Evolutionary conservation across 2,329 filamentous ascomycete genomes (phyloP), one percentile per base, ranked within the genome.

Genomic region (Ceratocystis colombiana): DNA sequence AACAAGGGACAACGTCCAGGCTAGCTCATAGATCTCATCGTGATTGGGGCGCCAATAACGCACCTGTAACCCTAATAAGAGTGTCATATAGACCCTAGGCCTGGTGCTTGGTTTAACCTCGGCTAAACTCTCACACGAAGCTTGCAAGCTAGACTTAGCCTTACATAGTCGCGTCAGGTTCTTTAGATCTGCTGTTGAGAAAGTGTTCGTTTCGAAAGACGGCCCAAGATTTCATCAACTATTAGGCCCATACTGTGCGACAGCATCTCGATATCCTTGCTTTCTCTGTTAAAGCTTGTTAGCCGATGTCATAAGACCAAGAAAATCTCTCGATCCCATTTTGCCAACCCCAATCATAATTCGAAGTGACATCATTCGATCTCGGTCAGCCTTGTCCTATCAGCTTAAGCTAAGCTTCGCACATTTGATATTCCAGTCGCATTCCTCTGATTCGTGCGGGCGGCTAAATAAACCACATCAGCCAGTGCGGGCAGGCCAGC

Each of bases 321-420:
- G 28, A 33, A 37, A n/a, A 33, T n/a, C 6, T 33, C 28, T 59
- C 33, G 8, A 33, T 59, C 5, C 55, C 17, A n/a, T 25, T 8
- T 37, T 37, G 55, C 17, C 25, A 30, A 37, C 10, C 12, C 7
- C 37, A 41, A 10, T 59, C 33, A 53, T 37, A 20, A 6, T 8
- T 7, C 28, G 37, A 30, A 59, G 55, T 59, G 55, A 59, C 55
- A 59, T 59, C 55, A 59, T 59, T 37, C 55, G 55, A 59, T n/a
- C 55, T 37, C 15, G 17, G 55, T 28, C 55, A 59, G 55, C 28
- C 55, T 59, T 33, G 55, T 37, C 55, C 55, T 17, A n/a, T 30
- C 12, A 57, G 22, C 10, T 57, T 57, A 17, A 57, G 53, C 22
- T n/a, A 59, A 30, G 25, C 33, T 59, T 59, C 30, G 28, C 55